These are phyloP conservation scores for Lepidium didymum DNA, from an alignment of 345 rosid genomes.

Conservation along the genomic window DNA sequence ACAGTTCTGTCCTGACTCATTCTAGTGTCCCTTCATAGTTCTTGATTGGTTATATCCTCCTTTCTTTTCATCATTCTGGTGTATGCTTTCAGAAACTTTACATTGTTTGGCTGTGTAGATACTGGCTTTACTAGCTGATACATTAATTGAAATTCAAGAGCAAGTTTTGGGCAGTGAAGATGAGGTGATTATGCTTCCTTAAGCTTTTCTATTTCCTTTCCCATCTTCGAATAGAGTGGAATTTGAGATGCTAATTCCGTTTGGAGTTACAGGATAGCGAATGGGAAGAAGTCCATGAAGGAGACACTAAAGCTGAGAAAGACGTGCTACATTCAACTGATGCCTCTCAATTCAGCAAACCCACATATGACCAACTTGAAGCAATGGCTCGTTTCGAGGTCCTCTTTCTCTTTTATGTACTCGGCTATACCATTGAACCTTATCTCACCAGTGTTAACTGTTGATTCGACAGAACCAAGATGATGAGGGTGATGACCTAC, in stretches of 20 bases:
- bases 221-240: neutral
- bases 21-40: slow-evolving; percentile 3
- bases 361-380: slow-evolving; percentile 68
- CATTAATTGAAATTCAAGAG: slow-evolving; percentile 76
- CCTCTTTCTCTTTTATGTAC: neutral
- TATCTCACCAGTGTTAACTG: neutral
- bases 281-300: slow-evolving; percentile 80
- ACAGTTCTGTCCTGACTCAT: neutral
- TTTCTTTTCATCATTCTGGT: neutral
- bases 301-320: slow-evolving; percentile 39
- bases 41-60: neutral
- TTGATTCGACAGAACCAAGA: slow-evolving; percentile 44
- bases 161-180: slow-evolving; percentile 53
- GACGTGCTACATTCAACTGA: slow-evolving; percentile 41
- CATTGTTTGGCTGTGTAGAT: slow-evolving; percentile 40
- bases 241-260: slow-evolving; percentile 2
- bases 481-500: slow-evolving; percentile 42
- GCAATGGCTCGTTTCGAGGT: slow-evolving; percentile 82
- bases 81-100: slow-evolving; percentile 5
- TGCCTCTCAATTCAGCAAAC: slow-evolving; percentile 42
- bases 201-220: neutral
- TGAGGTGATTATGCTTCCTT: slow-evolving; percentile 43
- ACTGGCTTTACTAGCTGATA: slow-evolving; percentile 66
- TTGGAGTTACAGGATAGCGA: slow-evolving; percentile 51
- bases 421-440: neutral